phyloP scores from a whole-genome alignment of 1,139 yeast genomes.

The Suhomyces anneliseae region DNA sequence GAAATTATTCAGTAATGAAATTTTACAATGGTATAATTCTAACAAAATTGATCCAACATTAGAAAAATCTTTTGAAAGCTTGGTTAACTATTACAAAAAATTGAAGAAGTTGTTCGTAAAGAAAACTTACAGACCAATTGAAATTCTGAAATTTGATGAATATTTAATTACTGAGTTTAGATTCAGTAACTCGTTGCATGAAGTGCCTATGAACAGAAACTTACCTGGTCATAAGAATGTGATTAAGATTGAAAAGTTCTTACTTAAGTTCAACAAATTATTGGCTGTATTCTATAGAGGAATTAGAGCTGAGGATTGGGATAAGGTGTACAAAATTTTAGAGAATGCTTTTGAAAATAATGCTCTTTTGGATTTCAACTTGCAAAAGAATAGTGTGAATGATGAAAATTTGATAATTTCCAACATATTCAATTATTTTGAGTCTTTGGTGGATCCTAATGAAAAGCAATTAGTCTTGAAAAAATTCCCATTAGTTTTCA shows the following conservation, averaged over 20 bases:
- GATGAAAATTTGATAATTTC: slow-evolving; percentile 64
- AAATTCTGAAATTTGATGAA: slow-evolving; percentile 40
- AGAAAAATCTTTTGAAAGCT: slow-evolving; percentile 46
- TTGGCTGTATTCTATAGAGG: slow-evolving; percentile 60
- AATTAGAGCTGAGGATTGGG: slow-evolving; percentile 76
- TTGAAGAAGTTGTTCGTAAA: slow-evolving; percentile 74
- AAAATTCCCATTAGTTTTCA: slow-evolving; percentile 69
- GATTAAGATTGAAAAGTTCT: slow-evolving; percentile 52
- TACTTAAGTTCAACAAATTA: slow-evolving; percentile 64
- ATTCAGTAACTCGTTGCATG: slow-evolving; percentile 43
- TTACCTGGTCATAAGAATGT: slow-evolving; percentile 49
- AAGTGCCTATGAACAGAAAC: slow-evolving; percentile 50
- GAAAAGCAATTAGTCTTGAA: slow-evolving; percentile 46
- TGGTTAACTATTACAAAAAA: slow-evolving; percentile 63
- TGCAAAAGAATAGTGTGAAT: slow-evolving; percentile 38
- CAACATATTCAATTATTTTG: slow-evolving; percentile 71
- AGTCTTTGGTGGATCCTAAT: slow-evolving; percentile 48
- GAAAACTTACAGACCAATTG: slow-evolving; percentile 74
- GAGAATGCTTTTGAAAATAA: slow-evolving; percentile 60
- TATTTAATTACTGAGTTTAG: slow-evolving; percentile 40
- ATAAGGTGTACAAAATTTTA: slow-evolving; percentile 67
- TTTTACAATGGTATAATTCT: slow-evolving; percentile 67
- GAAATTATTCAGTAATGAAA: slow-evolving; percentile 68
- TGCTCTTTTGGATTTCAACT: slow-evolving; percentile 59
- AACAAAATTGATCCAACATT: slow-evolving; percentile 42